Conservation (phyloP, 2,329 filamentous ascomycete genomes). For the Botrytis fabae region DNA sequence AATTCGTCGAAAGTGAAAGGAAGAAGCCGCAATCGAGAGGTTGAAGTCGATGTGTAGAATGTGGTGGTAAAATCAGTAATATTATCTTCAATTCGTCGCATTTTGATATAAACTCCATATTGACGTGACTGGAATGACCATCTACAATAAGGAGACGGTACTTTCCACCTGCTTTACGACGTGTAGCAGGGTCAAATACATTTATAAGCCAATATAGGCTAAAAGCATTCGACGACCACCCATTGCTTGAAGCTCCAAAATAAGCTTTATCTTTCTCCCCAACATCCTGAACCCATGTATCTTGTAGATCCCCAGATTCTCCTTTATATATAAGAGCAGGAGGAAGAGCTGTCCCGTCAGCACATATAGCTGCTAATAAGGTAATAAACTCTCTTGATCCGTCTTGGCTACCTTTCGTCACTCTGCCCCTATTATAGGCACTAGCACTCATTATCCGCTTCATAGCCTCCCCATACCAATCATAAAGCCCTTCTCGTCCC, state of each 20-base stretch:
- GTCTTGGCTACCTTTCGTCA: neutral
- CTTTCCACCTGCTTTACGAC: neutral
- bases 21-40: neutral
- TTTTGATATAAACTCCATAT: neutral
- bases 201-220: neutral
- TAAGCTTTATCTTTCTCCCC: neutral
- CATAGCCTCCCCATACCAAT: neutral
- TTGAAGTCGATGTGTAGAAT: neutral
- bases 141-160: neutral
- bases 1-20: neutral
- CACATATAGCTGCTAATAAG: neutral
- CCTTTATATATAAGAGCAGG: neutral
- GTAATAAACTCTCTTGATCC: neutral
- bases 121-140: conserved; percentile 18
- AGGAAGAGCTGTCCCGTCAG: neutral
- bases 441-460: neutral
- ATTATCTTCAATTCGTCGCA: neutral
- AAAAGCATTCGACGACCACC: neutral
- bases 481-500: neutral
- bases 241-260: neutral
- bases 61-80: neutral
- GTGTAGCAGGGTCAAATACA: neutral
- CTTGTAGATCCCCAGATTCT: neutral
- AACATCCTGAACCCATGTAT: neutral
- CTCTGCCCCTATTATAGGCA: neutral